These are phyloP conservation scores for Musa itinerans DNA, from an alignment of 176 grass and related monocot genomes.

Conservation along the genomic window DNA sequence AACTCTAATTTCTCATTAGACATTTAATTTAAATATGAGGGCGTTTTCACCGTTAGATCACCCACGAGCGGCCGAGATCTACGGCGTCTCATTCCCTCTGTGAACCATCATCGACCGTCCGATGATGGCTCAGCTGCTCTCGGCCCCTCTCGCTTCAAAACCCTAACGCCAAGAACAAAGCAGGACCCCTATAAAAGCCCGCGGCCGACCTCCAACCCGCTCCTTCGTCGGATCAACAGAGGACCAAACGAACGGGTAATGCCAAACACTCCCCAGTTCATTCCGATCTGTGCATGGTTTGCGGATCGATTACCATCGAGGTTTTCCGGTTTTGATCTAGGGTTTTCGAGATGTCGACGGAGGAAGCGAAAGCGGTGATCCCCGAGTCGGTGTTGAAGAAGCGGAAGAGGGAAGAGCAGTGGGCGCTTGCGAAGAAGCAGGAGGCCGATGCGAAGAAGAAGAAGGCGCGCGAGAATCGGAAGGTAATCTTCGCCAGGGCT, in stretches of 20 bases:
- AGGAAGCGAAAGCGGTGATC: slow-evolving; percentile 8
- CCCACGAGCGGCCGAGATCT: too few species aligned
- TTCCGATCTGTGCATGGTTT: background rate
- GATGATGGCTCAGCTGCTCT: background rate
- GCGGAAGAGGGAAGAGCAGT: slow-evolving; percentile 20
- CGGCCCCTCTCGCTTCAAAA: background rate
- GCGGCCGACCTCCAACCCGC: background rate
- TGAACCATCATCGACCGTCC: background rate
- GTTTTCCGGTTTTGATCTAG: background rate
- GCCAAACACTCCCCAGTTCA: background rate
- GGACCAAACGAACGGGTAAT: background rate
- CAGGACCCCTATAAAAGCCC: background rate
- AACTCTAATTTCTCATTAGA: too few species aligned
- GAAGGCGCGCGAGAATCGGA: slow-evolving; percentile 18
- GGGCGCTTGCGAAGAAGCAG: slow-evolving; percentile 10
- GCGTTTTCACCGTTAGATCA: too few species aligned
- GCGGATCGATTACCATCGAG: background rate
- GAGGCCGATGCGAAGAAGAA: slow-evolving; percentile 7
- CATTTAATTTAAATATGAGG: too few species aligned
- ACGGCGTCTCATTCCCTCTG: too few species aligned
- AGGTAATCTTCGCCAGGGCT: slow-evolving; percentile 14
- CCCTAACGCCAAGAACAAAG: background rate
- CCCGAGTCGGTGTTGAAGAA: slow-evolving; percentile 24
- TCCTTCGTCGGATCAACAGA: background rate
- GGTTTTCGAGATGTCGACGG: background rate